phyloP scores from a whole-genome alignment of 768 basidiomycete species.

The Clathrus columnatus region DNA sequence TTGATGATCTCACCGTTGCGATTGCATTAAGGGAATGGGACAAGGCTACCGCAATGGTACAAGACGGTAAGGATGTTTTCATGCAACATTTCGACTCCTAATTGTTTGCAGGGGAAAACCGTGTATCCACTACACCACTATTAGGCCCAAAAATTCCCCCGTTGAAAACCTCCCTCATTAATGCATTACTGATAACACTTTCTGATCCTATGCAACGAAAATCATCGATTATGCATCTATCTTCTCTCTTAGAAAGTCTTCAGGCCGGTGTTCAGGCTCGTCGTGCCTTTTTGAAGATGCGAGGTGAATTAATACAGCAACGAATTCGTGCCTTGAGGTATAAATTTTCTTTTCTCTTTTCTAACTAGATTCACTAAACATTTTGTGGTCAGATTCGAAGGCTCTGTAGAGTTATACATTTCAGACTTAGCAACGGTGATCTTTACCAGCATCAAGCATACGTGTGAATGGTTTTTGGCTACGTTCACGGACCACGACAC shows the following conservation, averaged over 20 bases:
- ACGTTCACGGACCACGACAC: conserved; percentile 95
- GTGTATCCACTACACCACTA: conserved; percentile 44
- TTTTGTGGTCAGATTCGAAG: conserved; percentile 49
- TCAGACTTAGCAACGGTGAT: conserved; percentile 81
- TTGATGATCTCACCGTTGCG: conserved; percentile 84
- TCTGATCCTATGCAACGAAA: conserved; percentile 71
- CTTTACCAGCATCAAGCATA: conserved; percentile 94
- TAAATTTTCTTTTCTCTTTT: not conserved
- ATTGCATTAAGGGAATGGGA: conserved; percentile 87
- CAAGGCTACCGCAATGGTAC: conserved; percentile 74
- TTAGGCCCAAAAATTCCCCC: conserved; percentile 52
- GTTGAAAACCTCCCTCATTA: conserved; percentile 58
- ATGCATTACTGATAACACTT: conserved; percentile 66
- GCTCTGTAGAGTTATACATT: conserved; percentile 77
- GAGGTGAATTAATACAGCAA: conserved; percentile 62
- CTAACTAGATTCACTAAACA: not conserved
- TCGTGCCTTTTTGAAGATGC: conserved; percentile 71
- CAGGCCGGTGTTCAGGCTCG: conserved; percentile 73
- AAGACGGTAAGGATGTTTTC: conserved; percentile 47
- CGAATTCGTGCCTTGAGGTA: conserved; percentile 72
- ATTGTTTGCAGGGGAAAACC: conserved; percentile 44
- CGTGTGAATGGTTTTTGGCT: conserved; percentile 87
- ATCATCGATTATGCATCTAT: conserved; percentile 58
- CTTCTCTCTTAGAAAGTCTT: conserved; percentile 65
- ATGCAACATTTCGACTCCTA: not conserved